A percentile compares a stretch with the other conserved stretches of the same genome.
These are phyloP conservation scores for Carex arenaria DNA, from an alignment of 202 grass and related monocot genomes.

Conservation along the genomic window DNA sequence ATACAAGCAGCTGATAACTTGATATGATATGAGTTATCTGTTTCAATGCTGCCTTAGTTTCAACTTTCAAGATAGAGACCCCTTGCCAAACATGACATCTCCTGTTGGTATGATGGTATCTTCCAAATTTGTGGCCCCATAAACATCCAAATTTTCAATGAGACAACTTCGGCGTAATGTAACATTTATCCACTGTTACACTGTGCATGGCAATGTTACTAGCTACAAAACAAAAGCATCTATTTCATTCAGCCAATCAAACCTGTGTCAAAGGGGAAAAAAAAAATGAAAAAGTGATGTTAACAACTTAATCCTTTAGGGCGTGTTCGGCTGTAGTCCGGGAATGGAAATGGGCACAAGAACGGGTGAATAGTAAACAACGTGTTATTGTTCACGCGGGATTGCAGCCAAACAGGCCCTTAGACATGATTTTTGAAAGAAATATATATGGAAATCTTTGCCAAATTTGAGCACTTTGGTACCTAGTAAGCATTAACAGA, in stretches of 20 bases:
- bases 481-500: not conserved
- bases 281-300: not conserved
- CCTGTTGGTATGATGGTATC: not conserved
- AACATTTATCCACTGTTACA: not conserved
- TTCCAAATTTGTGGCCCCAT: not conserved
- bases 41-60: slow-evolving; percentile 3
- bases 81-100: not conserved
- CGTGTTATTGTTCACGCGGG: too few species aligned
- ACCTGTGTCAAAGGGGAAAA: not conserved
- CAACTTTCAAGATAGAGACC: not conserved
- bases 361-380: too few species aligned
- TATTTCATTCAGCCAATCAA: not conserved
- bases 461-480: not conserved
- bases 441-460: not conserved
- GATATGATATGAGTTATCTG: slow-evolving; percentile 10
- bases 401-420: too few species aligned
- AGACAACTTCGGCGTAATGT: not conserved
- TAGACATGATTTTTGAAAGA: not conserved
- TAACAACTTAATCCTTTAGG: not conserved
- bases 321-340: too few species aligned
- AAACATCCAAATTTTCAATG: not conserved
- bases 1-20: not conserved
- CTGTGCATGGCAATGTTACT: not conserved
- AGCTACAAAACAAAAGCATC: not conserved
- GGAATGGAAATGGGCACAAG: too few species aligned